Base-by-base conservation (phyloP, 2,329 filamentous ascomycete species). In the Aspergillus fumigatus region DNA sequence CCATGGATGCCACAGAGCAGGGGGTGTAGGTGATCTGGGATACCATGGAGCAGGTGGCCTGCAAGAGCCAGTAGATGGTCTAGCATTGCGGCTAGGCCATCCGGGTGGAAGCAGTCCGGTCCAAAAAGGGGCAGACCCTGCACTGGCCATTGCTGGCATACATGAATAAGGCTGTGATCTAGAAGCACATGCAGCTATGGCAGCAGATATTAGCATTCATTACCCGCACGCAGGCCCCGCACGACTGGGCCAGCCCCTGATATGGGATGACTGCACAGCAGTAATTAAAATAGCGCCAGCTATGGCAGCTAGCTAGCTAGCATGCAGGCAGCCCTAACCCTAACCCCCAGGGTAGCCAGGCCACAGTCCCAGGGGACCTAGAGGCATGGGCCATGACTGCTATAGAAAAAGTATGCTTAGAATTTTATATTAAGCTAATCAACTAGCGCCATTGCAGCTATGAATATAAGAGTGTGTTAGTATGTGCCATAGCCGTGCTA, bases 121-220 rank as follows among this genome's bases (percentile, higher is more conserved):
- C 14, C 3, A 1, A 53, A 27, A 32, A 32, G 10, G 41, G 21
- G 3, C 29, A 54, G 48, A 48, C 51, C 4, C 41, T 21, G 6
- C 26, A 54, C 10, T 29, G 2, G 9, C 51, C 43, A 10, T 14
- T 57, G n/a, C 11, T 21, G 25, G 55, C 41, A 11, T 53, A 54
- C 3, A 57, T 57, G 4, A 23, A 54, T 14, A 21, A 29, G 8
- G 32, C 47, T 0, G 51, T 29, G 1, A 51, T 54, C 29, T 19
- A 50, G 41, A 26, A 48, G 7, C 43, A 57, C 21, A 32, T 57
- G 1, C 9, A 21, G 26, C 51, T 8, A 38, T 54, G 27, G 48
- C 25, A 54, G 48, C 23, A 54, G 55, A 27, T 57, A 2, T 29
- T 57, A 8, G 40, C 8, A n/a, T 53, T 53, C 6, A 54, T 57